A percentile compares a stretch with the other conserved stretches of the same genome.
phyloP scores from a whole-genome alignment of 176 grass and related monocot genomes.

The Puya raimondii region DNA sequence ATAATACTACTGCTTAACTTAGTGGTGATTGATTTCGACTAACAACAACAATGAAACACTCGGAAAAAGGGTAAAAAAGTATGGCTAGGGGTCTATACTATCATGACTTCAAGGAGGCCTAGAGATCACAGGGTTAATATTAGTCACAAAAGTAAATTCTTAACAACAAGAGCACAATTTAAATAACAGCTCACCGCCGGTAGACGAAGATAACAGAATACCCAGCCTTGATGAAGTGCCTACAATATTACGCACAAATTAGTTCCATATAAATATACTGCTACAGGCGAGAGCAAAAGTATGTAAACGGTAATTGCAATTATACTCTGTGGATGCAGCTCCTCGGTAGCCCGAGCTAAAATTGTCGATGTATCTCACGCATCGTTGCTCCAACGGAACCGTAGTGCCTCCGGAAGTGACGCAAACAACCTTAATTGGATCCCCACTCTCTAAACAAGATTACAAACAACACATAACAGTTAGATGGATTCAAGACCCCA shows the following conservation, averaged over 20 bases:
- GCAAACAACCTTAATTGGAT: slow-evolving; percentile 44
- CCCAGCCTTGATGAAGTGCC: slow-evolving; percentile 14
- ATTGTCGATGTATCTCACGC: slow-evolving; percentile 95
- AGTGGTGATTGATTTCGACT: not conserved
- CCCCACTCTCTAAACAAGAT: slow-evolving; percentile 13
- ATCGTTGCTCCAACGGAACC: slow-evolving; percentile 83
- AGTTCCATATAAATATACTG: not conserved
- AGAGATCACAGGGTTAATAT: no score
- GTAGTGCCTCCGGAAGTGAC: slow-evolving; percentile 93
- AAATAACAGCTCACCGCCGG: slow-evolving; percentile 5
- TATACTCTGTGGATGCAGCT: slow-evolving; percentile 76
- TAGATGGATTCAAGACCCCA: slow-evolving; percentile 1
- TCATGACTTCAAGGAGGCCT: no score
- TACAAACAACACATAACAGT: not conserved
- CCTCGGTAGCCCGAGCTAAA: slow-evolving; percentile 95
- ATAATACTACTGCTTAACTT: not conserved
- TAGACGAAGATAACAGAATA: slow-evolving; percentile 8
- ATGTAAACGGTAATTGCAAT: not conserved
- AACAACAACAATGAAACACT: not conserved
- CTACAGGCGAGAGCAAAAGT: not conserved
- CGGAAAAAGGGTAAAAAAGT: not conserved
- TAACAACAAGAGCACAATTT: not conserved
- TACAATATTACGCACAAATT: not conserved
- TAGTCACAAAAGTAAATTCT: not conserved
- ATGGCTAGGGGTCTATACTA: no score